A percentile compares a stretch with the other conserved stretches of the same genome.
Evolutionary conservation across 495 filamentous ascomycete genomes (phyloP).

Genomic region (Haplographium delicatum): DNA sequence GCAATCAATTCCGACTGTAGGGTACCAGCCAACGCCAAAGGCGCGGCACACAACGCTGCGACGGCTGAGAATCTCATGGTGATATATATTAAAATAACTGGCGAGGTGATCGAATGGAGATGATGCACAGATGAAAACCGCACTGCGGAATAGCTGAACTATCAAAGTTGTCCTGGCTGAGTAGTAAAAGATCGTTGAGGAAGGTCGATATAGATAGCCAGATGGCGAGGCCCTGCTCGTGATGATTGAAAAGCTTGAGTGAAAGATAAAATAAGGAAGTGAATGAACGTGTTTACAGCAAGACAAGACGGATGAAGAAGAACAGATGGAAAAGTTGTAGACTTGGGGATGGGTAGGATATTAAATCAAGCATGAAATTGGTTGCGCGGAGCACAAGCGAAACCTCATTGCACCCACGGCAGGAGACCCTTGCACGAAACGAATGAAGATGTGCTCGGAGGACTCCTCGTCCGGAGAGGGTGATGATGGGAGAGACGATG

Average conservation of each 20-base stretch:
- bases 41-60: constrained; percentile 41
- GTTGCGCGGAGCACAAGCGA: constrained; percentile 22
- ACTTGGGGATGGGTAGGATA: constrained; percentile 30
- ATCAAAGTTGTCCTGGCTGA: constrained; percentile 24
- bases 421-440: constrained; percentile 45
- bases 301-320: constrained; percentile 32
- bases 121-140: constrained; percentile 17
- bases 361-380: constrained; percentile 52
- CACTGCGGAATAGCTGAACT: constrained; percentile 26
- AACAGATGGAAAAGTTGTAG: constrained; percentile 31
- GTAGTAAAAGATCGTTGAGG: constrained; percentile 20
- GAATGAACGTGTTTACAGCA: constrained; percentile 26
- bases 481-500: no score
- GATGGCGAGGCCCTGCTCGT: constrained; percentile 55
- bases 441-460: constrained; percentile 31
- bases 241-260: constrained; percentile 35
- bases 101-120: constrained; percentile 21
- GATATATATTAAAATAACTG: constrained; percentile 22
- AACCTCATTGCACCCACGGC: constrained; percentile 27
- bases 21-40: constrained; percentile 43
- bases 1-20: constrained; percentile 23
- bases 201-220: constrained; percentile 17
- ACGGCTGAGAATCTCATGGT: constrained; percentile 49
- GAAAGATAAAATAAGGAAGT: constrained; percentile 32
- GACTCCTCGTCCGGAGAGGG: constrained; percentile 16